These are phyloP conservation scores for Yamadazyma triangularis DNA, from an alignment of 1,139 yeast genomes.

Conservation along the genomic window DNA sequence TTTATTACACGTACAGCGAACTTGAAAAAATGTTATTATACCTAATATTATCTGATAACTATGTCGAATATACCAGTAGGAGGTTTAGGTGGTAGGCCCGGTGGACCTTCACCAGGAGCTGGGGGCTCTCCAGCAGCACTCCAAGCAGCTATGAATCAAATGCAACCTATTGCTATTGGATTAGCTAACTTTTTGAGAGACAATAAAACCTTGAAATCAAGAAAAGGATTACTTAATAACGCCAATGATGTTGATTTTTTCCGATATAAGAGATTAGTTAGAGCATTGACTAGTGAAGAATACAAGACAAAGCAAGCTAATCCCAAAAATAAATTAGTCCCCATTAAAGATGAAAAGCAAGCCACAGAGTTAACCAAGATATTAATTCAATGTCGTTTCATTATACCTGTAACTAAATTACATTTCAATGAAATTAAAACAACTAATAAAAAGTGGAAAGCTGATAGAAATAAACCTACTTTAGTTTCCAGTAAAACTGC, in stretches of 20 bases:
- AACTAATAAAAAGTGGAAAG: conserved; percentile 54
- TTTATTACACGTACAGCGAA: too few relatives aligned
- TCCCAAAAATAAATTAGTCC: conserved; percentile 56
- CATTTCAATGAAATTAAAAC: conserved; percentile 69
- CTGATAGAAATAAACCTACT: conserved; percentile 74
- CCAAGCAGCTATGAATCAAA: conserved; percentile 10
- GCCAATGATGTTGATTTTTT: conserved; percentile 72
- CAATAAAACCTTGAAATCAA: conserved; percentile 62
- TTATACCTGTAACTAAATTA: conserved; percentile 70
- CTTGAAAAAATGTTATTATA: too few relatives aligned
- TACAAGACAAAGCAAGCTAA: conserved; percentile 55
- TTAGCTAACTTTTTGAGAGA: conserved; percentile 71
- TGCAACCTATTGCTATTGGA: conserved; percentile 31
- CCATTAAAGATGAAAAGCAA: conserved; percentile 45
- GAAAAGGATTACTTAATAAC: conserved; percentile 73
- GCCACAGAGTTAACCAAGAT: conserved; percentile 62
- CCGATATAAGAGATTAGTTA: conserved; percentile 74
- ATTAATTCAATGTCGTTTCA: conserved; percentile 69
- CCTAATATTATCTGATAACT: too few relatives aligned
- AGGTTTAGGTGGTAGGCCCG: too few relatives aligned
- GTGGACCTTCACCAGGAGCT: conserved; percentile 7
- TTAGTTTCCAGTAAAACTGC: conserved; percentile 66
- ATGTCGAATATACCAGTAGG: conserved; percentile 1
- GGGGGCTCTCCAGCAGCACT: conserved; percentile 9
- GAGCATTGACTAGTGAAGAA: conserved; percentile 74